Evolutionary conservation across 345 rosid genomes (phyloP), one percentile per base, ranked within the genome.

Genomic region (Eucalyptus fibrosa): DNA sequence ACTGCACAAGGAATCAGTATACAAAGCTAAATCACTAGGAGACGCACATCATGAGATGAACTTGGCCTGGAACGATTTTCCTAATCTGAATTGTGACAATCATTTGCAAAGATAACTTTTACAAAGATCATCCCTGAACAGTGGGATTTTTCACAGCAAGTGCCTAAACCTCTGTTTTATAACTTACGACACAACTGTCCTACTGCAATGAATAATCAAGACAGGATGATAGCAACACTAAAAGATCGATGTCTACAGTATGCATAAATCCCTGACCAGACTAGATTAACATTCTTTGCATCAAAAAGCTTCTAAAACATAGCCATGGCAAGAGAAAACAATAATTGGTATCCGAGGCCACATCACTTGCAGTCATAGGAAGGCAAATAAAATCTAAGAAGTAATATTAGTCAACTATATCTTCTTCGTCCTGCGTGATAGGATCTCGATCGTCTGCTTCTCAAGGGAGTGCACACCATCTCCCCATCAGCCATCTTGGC

Each of bases 401-500:
- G 83, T 44, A 32, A 49, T 86, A 86, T 51, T 51, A 51, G 89
- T 47, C 88, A 88, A 47, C 56, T 62, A 17, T 87, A 90, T 87
- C 92, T 92, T 89, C 94, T 88, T 42, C 93, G 88, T 47, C 34
- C 87, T 56, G 86, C 42, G 15, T 86, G 90, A 49, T 81, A 51
- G 88, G 56, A 86, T 90, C 92, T 89, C 14, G 93, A 91, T 55
- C 94, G 89, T 89, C 90, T 93, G 89, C 94, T 86, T 89, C 91
- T 94, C 85, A 88, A n/a, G 21, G 90, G 86, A 23, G 89, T 32
- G n/a, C 94, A 93, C 90, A 95, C 92, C 88, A 89, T 93, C 87
- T 92, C 94, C 60, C 88, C 94, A 89, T 87, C 92, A 87, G 85
- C 94, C 87, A 89, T 91, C 90, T 93, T 93, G 55, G 92, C 93